Conservation (phyloP, 768 basidiomycete species). For the Pholiota molesta region DNA sequence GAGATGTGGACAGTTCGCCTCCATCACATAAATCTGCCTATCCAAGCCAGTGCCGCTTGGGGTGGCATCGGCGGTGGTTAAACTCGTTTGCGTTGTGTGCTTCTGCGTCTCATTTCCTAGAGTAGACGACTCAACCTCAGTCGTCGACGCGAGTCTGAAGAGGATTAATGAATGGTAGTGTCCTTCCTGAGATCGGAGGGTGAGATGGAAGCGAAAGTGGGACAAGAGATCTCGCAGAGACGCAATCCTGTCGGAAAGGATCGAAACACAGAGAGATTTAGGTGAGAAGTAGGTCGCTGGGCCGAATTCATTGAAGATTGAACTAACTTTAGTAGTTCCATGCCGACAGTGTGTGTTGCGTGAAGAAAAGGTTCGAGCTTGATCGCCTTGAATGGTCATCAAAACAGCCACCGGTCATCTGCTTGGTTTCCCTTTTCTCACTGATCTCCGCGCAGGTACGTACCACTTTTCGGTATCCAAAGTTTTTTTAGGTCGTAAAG, state of each 20-base stretch:
- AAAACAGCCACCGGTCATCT: not conserved
- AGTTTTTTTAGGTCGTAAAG: not conserved
- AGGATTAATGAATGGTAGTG: slow-evolving; percentile 65
- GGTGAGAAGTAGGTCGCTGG: not conserved
- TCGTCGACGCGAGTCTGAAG: slow-evolving; percentile 55
- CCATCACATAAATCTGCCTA: slow-evolving; percentile 75
- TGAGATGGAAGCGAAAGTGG: slow-evolving; percentile 63
- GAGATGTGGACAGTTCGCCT: slow-evolving; percentile 78
- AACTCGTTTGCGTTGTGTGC: not conserved
- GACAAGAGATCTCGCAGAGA: slow-evolving; percentile 46
- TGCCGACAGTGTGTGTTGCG: not conserved
- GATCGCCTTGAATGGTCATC: not conserved
- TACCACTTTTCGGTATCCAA: not conserved
- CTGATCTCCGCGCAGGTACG: no score
- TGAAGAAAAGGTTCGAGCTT: not conserved
- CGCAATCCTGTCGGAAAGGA: slow-evolving; percentile 39
- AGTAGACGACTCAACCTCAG: slow-evolving; percentile 11
- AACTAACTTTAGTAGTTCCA: slow-evolving; percentile 30
- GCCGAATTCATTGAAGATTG: slow-evolving; percentile 3
- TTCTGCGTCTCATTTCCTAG: not conserved
- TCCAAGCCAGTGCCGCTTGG: slow-evolving; percentile 16
- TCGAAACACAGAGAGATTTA: not conserved
- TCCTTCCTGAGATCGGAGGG: slow-evolving; percentile 60
- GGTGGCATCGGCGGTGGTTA: slow-evolving; percentile 1
- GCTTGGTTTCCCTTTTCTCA: no score